Conservation (phyloP, 768 basidiomycete species). For the Butyriboletus loyo region DNA sequence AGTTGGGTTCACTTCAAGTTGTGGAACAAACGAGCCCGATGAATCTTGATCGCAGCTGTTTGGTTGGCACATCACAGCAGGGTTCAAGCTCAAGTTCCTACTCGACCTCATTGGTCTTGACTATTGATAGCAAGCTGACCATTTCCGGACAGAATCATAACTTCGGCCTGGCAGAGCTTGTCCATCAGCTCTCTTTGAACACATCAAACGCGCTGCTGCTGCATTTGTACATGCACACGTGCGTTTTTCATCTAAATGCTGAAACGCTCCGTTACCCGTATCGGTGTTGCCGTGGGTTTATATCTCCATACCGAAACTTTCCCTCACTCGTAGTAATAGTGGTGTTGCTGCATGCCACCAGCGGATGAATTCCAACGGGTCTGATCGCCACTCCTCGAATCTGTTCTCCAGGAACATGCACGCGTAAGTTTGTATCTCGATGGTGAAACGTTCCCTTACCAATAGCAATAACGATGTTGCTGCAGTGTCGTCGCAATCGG, state of each 20-base stretch:
- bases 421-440: neutral
- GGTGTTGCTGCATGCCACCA: conserved; percentile 2
- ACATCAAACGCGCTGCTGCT: too few relatives aligned
- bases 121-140: neutral
- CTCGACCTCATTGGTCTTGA: conserved; percentile 18
- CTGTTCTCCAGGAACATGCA: neutral
- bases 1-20: neutral
- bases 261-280: neutral
- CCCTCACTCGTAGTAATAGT: neutral
- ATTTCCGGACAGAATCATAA: conserved; percentile 26
- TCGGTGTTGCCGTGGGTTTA: too few relatives aligned
- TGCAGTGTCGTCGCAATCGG: neutral
- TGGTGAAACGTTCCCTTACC: neutral
- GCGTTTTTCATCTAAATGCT: neutral
- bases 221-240: conserved; percentile 44
- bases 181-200: conserved; percentile 24
- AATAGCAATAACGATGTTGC: neutral
- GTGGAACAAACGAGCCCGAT: conserved; percentile 30
- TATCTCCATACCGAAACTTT: neutral
- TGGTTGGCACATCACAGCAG: conserved; percentile 58
- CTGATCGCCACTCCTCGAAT: neutral
- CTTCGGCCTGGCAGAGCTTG: conserved; percentile 14
- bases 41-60: conserved; percentile 41
- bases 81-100: conserved; percentile 35
- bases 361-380: neutral